Conservation (phyloP, 2,329 filamentous ascomycete genomes). For the Orbilia blumenaviensis region DNA sequence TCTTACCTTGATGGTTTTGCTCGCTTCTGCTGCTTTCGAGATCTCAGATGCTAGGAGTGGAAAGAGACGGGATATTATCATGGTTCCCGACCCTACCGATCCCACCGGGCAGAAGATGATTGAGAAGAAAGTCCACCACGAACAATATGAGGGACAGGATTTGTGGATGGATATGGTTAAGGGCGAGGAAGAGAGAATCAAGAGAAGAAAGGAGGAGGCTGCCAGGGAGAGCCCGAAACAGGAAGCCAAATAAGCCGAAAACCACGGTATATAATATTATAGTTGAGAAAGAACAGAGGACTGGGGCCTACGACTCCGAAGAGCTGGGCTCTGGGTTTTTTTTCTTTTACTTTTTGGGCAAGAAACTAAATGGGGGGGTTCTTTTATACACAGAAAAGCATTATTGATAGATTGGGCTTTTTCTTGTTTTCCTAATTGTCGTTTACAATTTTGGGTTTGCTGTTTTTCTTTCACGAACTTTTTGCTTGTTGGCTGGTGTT, state of each 20-base stretch:
- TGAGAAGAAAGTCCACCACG: conserved; percentile 87
- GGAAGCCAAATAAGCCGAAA: background rate
- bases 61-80: conserved; percentile 80
- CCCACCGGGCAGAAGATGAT: conserved; percentile 74
- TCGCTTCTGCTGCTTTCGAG: conserved; percentile 85
- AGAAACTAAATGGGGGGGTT: background rate
- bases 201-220: conserved; percentile 52
- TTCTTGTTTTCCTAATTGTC: background rate
- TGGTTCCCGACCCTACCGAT: conserved; percentile 80
- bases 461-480: too few species aligned
- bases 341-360: background rate
- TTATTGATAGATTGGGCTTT: conserved; percentile 2
- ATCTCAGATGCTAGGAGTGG: conserved; percentile 78
- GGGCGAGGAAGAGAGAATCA: conserved; percentile 56
- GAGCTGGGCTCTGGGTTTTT: conserved; percentile 1
- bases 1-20: conserved; percentile 82
- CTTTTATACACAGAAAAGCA: background rate
- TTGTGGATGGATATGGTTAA: conserved; percentile 73
- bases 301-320: conserved; percentile 20
- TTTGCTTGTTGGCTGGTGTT: conserved; percentile 26
- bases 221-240: conserved; percentile 18
- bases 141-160: conserved; percentile 87
- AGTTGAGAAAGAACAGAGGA: background rate
- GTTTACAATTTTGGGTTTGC: background rate
- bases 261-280: background rate